These are phyloP conservation scores for Globisporangium perplexum DNA, from an alignment of 352 stramenopile genomes.

Conservation along the genomic window DNA sequence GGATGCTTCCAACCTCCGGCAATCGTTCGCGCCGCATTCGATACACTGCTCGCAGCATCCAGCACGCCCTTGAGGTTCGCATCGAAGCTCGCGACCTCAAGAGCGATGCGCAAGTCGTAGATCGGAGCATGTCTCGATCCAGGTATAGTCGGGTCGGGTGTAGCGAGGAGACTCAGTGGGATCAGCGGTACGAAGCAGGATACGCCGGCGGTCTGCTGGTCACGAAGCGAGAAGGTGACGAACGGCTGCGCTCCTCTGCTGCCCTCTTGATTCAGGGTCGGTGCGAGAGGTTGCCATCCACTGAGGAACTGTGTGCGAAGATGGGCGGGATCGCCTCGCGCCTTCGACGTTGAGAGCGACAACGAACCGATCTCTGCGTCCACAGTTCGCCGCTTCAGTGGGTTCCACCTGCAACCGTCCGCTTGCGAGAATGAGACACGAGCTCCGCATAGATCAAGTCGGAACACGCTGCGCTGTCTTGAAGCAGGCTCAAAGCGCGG, in stretches of 20 bases:
- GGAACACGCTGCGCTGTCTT: conserved; percentile 14
- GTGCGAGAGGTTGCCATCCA: neutral
- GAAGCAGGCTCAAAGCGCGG: neutral
- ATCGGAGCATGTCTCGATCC: neutral
- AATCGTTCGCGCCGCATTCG: neutral
- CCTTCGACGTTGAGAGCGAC: conserved; percentile 6
- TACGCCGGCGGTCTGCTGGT: conserved; percentile 1
- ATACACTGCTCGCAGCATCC: neutral
- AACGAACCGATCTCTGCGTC: conserved; percentile 6
- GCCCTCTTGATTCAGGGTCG: neutral
- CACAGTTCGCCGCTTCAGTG: conserved; percentile 25
- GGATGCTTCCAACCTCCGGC: neutral
- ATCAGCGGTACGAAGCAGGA: conserved; percentile 9
- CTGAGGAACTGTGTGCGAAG: conserved; percentile 7
- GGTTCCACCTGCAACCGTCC: conserved; percentile 14
- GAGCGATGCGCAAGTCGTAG: conserved; percentile 3
- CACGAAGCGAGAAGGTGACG: conserved; percentile 4
- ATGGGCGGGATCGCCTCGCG: neutral
- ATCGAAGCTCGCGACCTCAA: conserved; percentile 4
- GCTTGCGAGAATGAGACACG: conserved; percentile 16
- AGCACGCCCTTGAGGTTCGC: conserved; percentile 6
- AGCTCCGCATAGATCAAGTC: conserved; percentile 23
- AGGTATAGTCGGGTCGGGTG: neutral
- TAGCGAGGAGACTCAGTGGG: neutral
- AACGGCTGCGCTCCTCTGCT: neutral